A percentile compares a stretch with the other conserved stretches of the same genome.
Conservation (phyloP, 768 basidiomycete species). For the Mycena leptocephala region DNA sequence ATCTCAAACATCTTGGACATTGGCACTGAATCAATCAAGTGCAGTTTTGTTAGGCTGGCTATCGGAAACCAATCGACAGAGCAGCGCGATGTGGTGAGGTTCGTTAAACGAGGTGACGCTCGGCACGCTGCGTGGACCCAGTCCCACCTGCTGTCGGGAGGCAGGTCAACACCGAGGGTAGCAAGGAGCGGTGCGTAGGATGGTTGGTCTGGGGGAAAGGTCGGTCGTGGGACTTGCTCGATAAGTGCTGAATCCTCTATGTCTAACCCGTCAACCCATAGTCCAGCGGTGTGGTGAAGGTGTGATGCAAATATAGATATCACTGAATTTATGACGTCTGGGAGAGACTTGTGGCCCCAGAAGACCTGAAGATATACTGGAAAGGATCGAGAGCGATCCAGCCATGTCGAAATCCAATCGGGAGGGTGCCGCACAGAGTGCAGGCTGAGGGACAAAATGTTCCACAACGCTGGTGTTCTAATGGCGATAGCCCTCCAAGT, state of each 20-base stretch:
- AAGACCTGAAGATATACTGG: constrained; percentile 23
- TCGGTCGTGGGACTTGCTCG: background rate
- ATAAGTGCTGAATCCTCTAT: constrained; percentile 5
- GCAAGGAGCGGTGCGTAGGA: constrained; percentile 12
- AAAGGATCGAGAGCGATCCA: constrained; percentile 26
- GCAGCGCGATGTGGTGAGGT: constrained; percentile 6
- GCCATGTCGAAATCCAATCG: constrained; percentile 29
- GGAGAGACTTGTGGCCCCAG: constrained; percentile 1
- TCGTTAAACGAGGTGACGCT: constrained; percentile 14
- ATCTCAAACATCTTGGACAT: constrained; percentile 16
- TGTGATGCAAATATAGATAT: constrained; percentile 10
- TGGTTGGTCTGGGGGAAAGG: constrained; percentile 6
- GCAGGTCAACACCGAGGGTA: constrained; percentile 11
- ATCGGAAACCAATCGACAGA: constrained; percentile 24
- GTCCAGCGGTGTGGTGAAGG: constrained; percentile 16
- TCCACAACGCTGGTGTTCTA: constrained; percentile 25
- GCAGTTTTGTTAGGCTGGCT: constrained; percentile 3
- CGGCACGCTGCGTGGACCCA: constrained; percentile 18
- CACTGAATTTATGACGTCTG: background rate
- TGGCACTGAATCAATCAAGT: constrained; percentile 13
- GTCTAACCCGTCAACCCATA: constrained; percentile 26
- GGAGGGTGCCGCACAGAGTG: background rate
- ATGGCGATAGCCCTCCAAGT: constrained; percentile 27
- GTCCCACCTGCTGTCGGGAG: constrained; percentile 21
- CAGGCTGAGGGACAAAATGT: background rate